These are phyloP conservation scores for Bertia moriformis DNA, from an alignment of 2,329 filamentous ascomycete genomes.

Conservation along the genomic window DNA sequence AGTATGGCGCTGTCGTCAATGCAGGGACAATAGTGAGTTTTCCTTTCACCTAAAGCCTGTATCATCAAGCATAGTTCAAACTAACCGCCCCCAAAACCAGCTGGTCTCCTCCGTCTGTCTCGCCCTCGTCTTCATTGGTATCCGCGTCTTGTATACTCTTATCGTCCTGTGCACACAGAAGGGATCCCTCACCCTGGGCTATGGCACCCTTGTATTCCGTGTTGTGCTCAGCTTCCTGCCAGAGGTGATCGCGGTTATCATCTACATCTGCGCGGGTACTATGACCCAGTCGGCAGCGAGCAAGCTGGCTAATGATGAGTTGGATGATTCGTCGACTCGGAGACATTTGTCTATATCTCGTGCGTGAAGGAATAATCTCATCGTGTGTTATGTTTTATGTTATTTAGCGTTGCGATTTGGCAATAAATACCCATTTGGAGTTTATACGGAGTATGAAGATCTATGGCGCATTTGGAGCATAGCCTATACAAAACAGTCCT, in stretches of 20 bases:
- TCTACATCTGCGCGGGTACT: conserved; percentile 7
- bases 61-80: too few relatives aligned
- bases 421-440: too few relatives aligned
- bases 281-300: conserved; percentile 1
- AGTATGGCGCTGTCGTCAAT: not conserved
- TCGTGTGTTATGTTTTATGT: too few relatives aligned
- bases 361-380: too few relatives aligned
- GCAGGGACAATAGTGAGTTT: not conserved
- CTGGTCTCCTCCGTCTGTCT: conserved; percentile 4
- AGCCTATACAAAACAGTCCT: too few relatives aligned
- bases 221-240: conserved; percentile 10
- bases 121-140: conserved; percentile 8
- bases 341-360: too few relatives aligned
- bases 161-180: conserved; percentile 8
- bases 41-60: too few relatives aligned
- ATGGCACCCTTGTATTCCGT: conserved; percentile 7
- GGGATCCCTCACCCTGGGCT: conserved; percentile 6
- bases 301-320: not conserved
- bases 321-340: too few relatives aligned
- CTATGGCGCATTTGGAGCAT: too few relatives aligned
- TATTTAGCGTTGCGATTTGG: too few relatives aligned
- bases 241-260: conserved; percentile 7
- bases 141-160: conserved; percentile 10
- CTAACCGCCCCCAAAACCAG: conserved; percentile 2
- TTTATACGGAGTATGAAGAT: too few relatives aligned